Conservation (phyloP, 202 grass and related monocot species). For the Schoenoplectus tabernaemontani region DNA sequence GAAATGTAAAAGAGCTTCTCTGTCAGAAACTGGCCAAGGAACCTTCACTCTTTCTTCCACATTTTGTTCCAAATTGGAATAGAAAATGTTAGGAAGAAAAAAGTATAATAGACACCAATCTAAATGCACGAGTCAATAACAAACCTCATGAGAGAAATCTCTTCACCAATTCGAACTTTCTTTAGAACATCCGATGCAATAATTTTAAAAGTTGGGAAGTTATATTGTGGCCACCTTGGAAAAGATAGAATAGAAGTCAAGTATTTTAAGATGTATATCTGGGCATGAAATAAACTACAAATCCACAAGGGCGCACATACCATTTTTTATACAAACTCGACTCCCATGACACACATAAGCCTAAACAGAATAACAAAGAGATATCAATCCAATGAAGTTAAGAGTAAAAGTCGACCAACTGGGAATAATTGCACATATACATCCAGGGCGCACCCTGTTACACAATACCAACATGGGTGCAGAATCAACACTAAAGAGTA, state of each 20-base stretch:
- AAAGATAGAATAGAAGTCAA: slow-evolving; percentile 15
- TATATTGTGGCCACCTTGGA: slow-evolving; percentile 94
- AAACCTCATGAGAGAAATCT: slow-evolving; percentile 92
- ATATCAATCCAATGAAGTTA: not conserved
- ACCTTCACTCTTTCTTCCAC: slow-evolving; percentile 96
- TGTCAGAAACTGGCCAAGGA: slow-evolving; percentile 93
- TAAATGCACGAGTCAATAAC: slow-evolving; percentile 17
- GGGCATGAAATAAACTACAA: not conserved
- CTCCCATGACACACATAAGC: slow-evolving; percentile 91
- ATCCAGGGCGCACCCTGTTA: not conserved
- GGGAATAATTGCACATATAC: not conserved
- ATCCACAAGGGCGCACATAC: slow-evolving; percentile 30
- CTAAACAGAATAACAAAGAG: slow-evolving; percentile 36
- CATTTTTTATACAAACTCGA: slow-evolving; percentile 77
- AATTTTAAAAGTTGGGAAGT: slow-evolving; percentile 84
- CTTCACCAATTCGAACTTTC: slow-evolving; percentile 85
- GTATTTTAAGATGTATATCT: slow-evolving; percentile 22
- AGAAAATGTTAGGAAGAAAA: slow-evolving; percentile 1
- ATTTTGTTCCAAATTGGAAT: slow-evolving; percentile 21
- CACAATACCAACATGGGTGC: not conserved
- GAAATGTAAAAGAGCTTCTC: slow-evolving; percentile 90
- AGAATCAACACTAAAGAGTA: not conserved
- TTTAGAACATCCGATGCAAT: slow-evolving; percentile 57
- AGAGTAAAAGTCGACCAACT: not conserved
- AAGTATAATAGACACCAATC: not conserved